Conservation (phyloP, 2,329 filamentous ascomycete genomes). For the Ascomycota sp. region DNA sequence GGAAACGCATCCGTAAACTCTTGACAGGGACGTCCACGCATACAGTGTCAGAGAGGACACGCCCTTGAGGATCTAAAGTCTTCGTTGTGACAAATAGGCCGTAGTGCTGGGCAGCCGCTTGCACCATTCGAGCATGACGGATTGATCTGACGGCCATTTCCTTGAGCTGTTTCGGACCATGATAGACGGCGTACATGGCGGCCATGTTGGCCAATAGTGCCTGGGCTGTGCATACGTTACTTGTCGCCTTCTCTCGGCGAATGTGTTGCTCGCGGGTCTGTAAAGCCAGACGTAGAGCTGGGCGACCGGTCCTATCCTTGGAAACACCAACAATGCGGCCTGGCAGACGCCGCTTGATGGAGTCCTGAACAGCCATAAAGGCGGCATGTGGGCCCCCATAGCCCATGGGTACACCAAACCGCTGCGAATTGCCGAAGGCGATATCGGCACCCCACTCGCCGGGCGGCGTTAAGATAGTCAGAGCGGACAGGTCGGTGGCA, state of each 20-base stretch:
- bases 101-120: conserved; percentile 38
- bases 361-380: conserved; percentile 82
- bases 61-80: conserved; percentile 32
- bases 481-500: conserved; percentile 71
- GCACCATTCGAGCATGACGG: conserved; percentile 48
- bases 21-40: conserved; percentile 30
- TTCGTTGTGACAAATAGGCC: conserved; percentile 43
- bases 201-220: conserved; percentile 90
- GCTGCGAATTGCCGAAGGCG: conserved; percentile 80
- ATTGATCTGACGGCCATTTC: conserved; percentile 64
- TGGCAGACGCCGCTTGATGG: conserved; percentile 86
- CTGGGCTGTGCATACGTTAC: conserved; percentile 93
- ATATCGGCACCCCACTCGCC: conserved; percentile 92
- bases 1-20: conserved; percentile 5
- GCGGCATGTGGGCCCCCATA: conserved; percentile 91
- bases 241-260: conserved; percentile 85
- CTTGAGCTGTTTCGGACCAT: conserved; percentile 67
- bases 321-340: conserved; percentile 80
- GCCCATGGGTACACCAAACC: conserved; percentile 80
- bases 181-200: conserved; percentile 84
- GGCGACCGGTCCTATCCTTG: conserved; percentile 69
- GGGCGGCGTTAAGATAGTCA: conserved; percentile 74
- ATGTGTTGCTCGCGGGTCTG: conserved; percentile 96
- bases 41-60: conserved; percentile 62
- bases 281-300: conserved; percentile 63